Evolutionary conservation across 192 early-diverging fungal genomes (phyloP), one percentile per base, ranked within the genome.

Genomic region (Haplosporangium gracile): DNA sequence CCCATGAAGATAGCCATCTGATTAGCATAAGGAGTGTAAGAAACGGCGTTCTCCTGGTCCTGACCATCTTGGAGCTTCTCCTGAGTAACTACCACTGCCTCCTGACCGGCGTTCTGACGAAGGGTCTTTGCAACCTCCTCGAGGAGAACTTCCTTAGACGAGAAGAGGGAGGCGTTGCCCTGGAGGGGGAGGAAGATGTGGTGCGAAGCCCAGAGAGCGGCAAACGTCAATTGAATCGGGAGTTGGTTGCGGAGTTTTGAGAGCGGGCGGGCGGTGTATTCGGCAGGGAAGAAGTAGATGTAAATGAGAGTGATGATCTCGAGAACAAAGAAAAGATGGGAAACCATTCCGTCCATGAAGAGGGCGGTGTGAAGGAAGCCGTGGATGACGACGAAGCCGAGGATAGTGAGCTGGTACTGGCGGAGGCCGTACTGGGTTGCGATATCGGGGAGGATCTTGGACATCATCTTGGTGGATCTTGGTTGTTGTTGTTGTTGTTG

Each of bases 291-390:
- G 24, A 82, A 71, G 36, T 38, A 24, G 39, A 72, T 72, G 42
- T 65, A 57, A 20, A 82, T 20, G 16, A 74, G 22, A 0, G 81
- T 26, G 47, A 63, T 57, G 51, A 76, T 6, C 32, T 82, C 81
- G 16, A 13, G 26, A 10, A 34, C 49, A 34, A 82, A 82, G 40
- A 60, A 76, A 40, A 76, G 32, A 47, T 82, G 81, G 47, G 32
- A 1, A 55, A 76, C 70, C 70, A 82, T 60, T 26, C 69, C 75
- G 38, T 73, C 81, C 70, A 77, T 77, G 51, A 68, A 82, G 42
- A 82, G 76, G 1, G 75, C 53, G 57, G 77, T 20, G 40, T 82
- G 81, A 18, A 82, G 76, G 36, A 82, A 22, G 13, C 42, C 39
- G 42, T 77, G 77, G 60, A 82, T 34, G 43, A 65, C 36, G 2